These are phyloP conservation scores for Tarenaya hassleriana DNA, from an alignment of 345 rosid species.

Conservation along the genomic window DNA sequence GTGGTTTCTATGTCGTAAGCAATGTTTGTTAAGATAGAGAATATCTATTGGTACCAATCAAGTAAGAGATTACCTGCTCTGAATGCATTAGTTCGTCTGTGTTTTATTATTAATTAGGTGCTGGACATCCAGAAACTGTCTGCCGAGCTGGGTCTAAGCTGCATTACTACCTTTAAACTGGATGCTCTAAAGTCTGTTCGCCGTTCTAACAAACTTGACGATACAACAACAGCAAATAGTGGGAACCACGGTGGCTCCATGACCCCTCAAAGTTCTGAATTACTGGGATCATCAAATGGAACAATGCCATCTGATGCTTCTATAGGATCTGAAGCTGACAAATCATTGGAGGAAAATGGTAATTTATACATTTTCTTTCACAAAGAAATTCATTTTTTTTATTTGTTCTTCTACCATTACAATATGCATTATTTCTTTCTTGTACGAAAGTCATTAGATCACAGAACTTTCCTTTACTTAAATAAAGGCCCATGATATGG, in stretches of 20 bases:
- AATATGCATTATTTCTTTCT: too few species aligned
- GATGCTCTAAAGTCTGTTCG: constrained; percentile 88
- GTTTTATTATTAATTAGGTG: constrained; percentile 38
- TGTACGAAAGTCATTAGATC: too few species aligned
- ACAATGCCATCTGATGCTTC: constrained; percentile 23
- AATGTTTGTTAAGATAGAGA: constrained; percentile 1
- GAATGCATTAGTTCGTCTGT: not conserved
- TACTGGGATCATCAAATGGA: constrained; percentile 25
- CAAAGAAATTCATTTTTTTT: constrained; percentile 10
- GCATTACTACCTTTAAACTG: constrained; percentile 71
- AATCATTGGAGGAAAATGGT: constrained; percentile 33
- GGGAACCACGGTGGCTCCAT: constrained; percentile 21
- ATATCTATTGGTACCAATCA: not conserved
- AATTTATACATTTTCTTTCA: constrained; percentile 7
- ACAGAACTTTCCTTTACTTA: not conserved
- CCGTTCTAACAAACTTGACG: constrained; percentile 35
- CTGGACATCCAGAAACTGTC: constrained; percentile 68
- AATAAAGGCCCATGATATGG: too few species aligned
- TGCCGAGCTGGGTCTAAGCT: constrained; percentile 79
- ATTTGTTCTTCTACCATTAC: constrained; percentile 4
- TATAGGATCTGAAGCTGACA: constrained; percentile 29
- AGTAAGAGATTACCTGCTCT: not conserved
- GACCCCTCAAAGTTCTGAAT: constrained; percentile 31
- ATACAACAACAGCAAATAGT: constrained; percentile 19
- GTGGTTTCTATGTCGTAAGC: not conserved